phyloP scores from a whole-genome alignment of 1,284 basidiomycete genomes.

The Termitomyces sp. region DNA sequence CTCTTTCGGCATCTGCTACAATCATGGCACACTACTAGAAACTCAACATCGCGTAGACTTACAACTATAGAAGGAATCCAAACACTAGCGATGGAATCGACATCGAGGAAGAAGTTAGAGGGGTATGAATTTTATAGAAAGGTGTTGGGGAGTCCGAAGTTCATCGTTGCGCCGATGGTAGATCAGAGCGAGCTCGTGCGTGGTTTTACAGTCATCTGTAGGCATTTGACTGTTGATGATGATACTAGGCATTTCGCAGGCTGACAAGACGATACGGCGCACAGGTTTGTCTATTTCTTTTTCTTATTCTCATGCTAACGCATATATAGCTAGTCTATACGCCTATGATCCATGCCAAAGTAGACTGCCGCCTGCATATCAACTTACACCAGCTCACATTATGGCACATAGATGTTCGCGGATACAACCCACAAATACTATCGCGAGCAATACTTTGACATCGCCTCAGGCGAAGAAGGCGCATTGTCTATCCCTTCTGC shows the following conservation, averaged over 20 bases:
- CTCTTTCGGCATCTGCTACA: not conserved
- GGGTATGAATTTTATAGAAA: conserved; percentile 81
- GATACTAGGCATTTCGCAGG: conserved; percentile 92
- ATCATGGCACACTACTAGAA: not conserved
- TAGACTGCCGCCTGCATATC: conserved; percentile 19
- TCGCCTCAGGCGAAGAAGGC: conserved; percentile 65
- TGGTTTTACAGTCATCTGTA: conserved; percentile 14
- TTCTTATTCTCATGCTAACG: not conserved
- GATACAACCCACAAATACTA: conserved; percentile 49
- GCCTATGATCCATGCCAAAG: conserved; percentile 96
- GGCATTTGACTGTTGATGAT: not conserved
- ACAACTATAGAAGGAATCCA: too few species aligned
- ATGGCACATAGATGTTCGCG: conserved; percentile 56
- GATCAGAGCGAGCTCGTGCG: conserved; percentile 92
- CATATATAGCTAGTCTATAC: conserved; percentile 74
- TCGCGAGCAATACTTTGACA: conserved; percentile 66
- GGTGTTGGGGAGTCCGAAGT: conserved; percentile 78
- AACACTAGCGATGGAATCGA: not conserved
- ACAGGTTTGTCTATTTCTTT: conserved; percentile 39
- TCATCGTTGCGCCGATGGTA: conserved; percentile 95
- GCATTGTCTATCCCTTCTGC: conserved; percentile 21
- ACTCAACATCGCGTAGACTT: not conserved
- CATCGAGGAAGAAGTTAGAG: conserved; percentile 46
- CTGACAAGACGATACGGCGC: conserved; percentile 85
- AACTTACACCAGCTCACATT: not conserved